Evolutionary conservation across 768 basidiomycete species (phyloP).

Genomic region (Tulasnella sp.): DNA sequence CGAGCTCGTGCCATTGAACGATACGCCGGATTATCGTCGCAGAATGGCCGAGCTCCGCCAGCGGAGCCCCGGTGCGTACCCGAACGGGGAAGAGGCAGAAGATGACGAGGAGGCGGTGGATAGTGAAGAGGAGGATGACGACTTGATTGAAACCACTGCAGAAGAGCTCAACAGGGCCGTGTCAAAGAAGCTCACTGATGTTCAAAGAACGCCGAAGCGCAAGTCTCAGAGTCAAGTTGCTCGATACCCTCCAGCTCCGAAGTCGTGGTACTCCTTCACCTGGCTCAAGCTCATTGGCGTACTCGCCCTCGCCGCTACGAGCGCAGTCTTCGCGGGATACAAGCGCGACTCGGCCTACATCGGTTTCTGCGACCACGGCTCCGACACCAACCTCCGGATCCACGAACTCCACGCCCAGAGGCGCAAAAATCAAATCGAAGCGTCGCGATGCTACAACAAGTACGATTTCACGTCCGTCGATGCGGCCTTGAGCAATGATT

Average conservation of each 20-base stretch:
- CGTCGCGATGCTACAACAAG: conserved; percentile 36
- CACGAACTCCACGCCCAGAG: conserved; percentile 36
- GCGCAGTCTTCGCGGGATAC: conserved; percentile 33
- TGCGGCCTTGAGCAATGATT: conserved; percentile 7
- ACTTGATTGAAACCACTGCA: conserved; percentile 13
- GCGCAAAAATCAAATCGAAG: conserved; percentile 23
- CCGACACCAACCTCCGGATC: conserved; percentile 45
- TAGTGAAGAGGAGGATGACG: conserved; percentile 19
- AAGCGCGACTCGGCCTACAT: conserved; percentile 58
- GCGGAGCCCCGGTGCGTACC: conserved; percentile 6
- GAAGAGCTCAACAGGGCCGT: conserved; percentile 23
- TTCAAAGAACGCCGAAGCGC: conserved; percentile 23
- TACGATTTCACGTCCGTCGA: background rate
- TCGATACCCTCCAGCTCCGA: background rate
- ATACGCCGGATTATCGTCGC: conserved; percentile 6
- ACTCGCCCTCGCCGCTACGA: conserved; percentile 29
- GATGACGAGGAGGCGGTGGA: conserved; percentile 20
- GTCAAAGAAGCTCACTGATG: conserved; percentile 30
- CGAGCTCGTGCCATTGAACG: conserved; percentile 15
- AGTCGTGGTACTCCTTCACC: background rate
- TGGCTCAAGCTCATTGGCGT: conserved; percentile 28
- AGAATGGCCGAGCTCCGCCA: background rate
- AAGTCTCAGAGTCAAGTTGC: conserved; percentile 10
- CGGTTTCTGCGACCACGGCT: conserved; percentile 65
- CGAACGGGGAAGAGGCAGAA: conserved; percentile 1